Base-by-base conservation (phyloP, 2,329 filamentous ascomycete genomes). In the Epichloe typhina region DNA sequence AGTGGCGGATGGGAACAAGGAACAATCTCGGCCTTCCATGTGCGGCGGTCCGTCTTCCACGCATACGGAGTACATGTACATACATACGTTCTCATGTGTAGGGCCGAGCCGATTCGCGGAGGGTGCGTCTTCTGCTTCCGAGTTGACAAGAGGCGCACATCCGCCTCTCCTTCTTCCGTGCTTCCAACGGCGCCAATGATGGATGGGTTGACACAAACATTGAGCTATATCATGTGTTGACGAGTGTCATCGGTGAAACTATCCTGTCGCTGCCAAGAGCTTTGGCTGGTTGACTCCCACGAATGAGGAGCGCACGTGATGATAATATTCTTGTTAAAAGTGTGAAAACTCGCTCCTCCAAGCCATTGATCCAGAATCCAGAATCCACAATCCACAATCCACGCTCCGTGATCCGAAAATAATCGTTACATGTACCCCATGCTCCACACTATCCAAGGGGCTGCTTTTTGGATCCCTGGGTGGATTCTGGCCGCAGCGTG, bases 11-110 rank as follows among this genome's bases (percentile, higher is more conserved):
- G 13, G 45, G 21, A 15, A 41, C 43, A 55, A 41, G 42, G 49
- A 55, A 53, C 46, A 50, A 39, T 50, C 51, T 53, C 52, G 51
- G 57, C 54, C 52, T 59, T 54, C 53, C 52, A 56, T 56, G 53
- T 54, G 52, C 58, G 55, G 54, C 58, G 55, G 54, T 52, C 55
- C 57, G 53, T 61, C 59, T 55, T 56, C 55, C 54, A 52, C 56
- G 54, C 59, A 57, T 54, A 47, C 33, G 19, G 19, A 19, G 5
- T 23, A 5, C 5, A 50, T 8, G 7, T 26, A 26, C 7, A 9
- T 31, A 9, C 26, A 31, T 31, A 9, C 26, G 9, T 31, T 45
- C 26, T 36, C 48, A 50, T 50, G 19, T 39, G 36, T 50, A 58
- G 54, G 53, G 54, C 53, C 54, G 55, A 58, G 53, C 58, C 56